Conservation (phyloP, 1,284 basidiomycete genomes). For the Coniophora puteana region DNA sequence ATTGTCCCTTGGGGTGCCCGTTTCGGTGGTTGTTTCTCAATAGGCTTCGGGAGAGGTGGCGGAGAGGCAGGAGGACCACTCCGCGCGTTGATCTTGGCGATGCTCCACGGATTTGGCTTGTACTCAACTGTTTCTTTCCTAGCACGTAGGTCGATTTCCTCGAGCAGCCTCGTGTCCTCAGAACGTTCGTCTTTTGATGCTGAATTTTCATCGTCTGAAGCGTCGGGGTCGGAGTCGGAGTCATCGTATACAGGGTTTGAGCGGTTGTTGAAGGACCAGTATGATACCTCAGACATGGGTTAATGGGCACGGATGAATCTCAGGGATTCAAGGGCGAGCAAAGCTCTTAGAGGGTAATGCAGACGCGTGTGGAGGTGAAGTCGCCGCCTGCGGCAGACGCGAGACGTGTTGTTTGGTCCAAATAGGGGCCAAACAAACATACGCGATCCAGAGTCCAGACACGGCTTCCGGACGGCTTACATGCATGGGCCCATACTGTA, state of each 20-base stretch:
- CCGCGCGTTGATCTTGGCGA: constrained; percentile 70
- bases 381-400: too few relatives aligned
- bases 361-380: too few relatives aligned
- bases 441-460: too few relatives aligned
- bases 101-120: constrained; percentile 71
- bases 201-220: constrained; percentile 1
- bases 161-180: constrained; percentile 32
- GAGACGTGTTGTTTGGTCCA: too few relatives aligned
- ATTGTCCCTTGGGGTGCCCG: constrained; percentile 14
- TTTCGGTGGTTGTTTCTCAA: neutral
- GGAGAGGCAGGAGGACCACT: constrained; percentile 31
- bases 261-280: constrained; percentile 33
- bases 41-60: neutral
- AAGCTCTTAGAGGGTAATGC: too few relatives aligned
- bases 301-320: neutral
- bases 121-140: constrained; percentile 56
- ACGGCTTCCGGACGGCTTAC: too few relatives aligned
- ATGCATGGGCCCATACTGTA: too few relatives aligned
- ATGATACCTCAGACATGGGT: neutral
- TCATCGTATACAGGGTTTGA: constrained; percentile 13
- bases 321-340: too few relatives aligned
- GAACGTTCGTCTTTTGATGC: constrained; percentile 7
- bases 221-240: constrained; percentile 17
- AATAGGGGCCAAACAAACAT: too few relatives aligned
- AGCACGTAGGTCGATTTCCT: constrained; percentile 56